Conservation (phyloP, 2,329 filamentous ascomycete species). For the Phyllosticta citrichinensis region DNA sequence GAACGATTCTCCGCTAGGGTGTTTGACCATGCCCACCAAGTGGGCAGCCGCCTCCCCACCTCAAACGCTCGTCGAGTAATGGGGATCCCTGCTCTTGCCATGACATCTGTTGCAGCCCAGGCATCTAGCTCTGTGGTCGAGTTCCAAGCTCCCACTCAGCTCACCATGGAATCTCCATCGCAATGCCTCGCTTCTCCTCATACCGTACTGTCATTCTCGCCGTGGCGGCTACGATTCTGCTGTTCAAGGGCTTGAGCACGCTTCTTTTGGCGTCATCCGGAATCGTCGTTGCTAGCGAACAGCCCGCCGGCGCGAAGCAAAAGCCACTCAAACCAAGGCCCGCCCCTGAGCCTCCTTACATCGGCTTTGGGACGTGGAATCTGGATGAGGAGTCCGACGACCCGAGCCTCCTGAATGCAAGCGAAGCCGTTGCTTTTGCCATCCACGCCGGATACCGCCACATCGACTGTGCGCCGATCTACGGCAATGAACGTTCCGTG, state of each 20-base stretch:
- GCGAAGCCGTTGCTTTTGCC: constrained; percentile 27
- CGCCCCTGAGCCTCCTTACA: constrained; percentile 14
- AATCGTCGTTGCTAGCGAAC: not conserved
- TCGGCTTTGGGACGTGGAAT: constrained; percentile 32
- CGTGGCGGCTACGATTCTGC: not conserved
- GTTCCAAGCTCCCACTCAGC: not conserved
- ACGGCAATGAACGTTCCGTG: constrained; percentile 35
- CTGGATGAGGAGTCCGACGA: constrained; percentile 17
- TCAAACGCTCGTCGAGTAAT: not conserved
- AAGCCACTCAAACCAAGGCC: not conserved
- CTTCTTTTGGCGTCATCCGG: not conserved
- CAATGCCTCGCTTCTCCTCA: not conserved
- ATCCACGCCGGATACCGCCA: constrained; percentile 44
- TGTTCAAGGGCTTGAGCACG: not conserved
- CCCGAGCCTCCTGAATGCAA: constrained; percentile 18
- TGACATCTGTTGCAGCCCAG: not conserved
- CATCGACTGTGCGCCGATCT: constrained; percentile 38
- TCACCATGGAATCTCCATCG: not conserved
- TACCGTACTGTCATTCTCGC: not conserved
- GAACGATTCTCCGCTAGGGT: not conserved
- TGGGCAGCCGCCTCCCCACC: not conserved
- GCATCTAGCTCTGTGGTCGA: not conserved
- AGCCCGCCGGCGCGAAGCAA: not conserved
- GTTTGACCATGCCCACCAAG: not conserved
- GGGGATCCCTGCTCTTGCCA: not conserved